Percentiles rank a stretch among this genome's conserved stretches.
Conservation (phyloP, 2,329 filamentous ascomycete species). For the Reticulascus tulasneorum region DNA sequence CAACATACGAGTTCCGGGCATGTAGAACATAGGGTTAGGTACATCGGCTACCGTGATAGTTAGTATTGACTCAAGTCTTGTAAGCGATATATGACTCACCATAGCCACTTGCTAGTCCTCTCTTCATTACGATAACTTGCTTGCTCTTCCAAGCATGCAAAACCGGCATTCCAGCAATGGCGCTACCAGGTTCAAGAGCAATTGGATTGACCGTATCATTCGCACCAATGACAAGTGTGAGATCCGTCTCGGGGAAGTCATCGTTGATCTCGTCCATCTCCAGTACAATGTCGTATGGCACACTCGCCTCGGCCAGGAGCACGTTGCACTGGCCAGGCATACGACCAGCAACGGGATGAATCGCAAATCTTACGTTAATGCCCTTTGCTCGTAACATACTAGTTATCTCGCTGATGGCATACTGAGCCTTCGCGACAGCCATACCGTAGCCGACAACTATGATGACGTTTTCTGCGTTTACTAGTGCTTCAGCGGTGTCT, state of each 20-base stretch:
- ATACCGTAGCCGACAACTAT: slow-evolving; percentile 91
- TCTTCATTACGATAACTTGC: slow-evolving; percentile 90
- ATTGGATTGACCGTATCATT: slow-evolving; percentile 94
- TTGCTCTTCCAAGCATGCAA: slow-evolving; percentile 93
- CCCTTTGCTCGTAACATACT: slow-evolving; percentile 68
- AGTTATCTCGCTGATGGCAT: slow-evolving; percentile 82
- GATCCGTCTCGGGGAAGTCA: slow-evolving; percentile 79
- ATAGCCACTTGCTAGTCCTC: slow-evolving; percentile 83
- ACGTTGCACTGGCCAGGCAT: slow-evolving; percentile 96
- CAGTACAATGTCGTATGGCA: slow-evolving; percentile 87
- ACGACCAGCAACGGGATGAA: slow-evolving; percentile 83
- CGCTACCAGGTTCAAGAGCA: slow-evolving; percentile 74
- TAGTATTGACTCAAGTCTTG: slow-evolving; percentile 1
- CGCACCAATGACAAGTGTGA: slow-evolving; percentile 84
- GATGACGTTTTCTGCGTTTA: slow-evolving; percentile 78
- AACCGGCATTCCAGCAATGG: slow-evolving; percentile 90
- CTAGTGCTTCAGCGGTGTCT: slow-evolving; percentile 71
- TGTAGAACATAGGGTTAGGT: slow-evolving; percentile 90
- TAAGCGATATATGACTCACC: slow-evolving; percentile 44
- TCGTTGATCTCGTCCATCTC: slow-evolving; percentile 98
- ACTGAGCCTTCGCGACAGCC: slow-evolving; percentile 91
- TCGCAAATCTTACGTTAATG: slow-evolving; percentile 81
- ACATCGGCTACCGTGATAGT: slow-evolving; percentile 62
- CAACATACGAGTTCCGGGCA: slow-evolving; percentile 84
- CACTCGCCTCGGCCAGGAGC: slow-evolving; percentile 78